phyloP scores from a whole-genome alignment of 345 rosid species.

The Melaleuca alternifolia region DNA sequence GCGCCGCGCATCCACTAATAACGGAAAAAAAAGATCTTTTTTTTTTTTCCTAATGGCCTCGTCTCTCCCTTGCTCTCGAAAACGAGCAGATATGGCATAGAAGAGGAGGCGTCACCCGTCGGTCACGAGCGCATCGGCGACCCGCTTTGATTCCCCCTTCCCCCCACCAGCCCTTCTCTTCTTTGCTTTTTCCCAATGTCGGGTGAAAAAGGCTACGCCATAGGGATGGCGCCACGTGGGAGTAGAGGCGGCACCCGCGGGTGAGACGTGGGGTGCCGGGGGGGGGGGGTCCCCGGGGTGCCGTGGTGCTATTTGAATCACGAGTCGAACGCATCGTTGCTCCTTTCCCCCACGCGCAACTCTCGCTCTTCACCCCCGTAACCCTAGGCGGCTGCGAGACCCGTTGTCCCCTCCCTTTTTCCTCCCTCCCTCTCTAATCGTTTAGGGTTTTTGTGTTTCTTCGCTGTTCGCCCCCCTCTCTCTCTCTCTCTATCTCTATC shows the following conservation, averaged over 20 bases:
- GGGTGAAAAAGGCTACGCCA: neutral
- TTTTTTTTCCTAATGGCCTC: neutral
- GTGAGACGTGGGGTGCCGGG: too few species aligned
- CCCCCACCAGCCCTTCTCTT: too few species aligned
- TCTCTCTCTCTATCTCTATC: neutral
- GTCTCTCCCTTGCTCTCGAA: neutral
- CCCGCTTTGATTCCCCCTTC: neutral
- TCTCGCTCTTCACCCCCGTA: neutral
- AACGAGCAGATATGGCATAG: neutral
- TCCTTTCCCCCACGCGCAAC: neutral
- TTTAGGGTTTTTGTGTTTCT: neutral
- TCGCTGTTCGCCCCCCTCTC: neutral
- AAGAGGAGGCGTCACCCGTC: neutral
- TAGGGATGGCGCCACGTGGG: neutral
- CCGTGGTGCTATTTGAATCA: neutral
- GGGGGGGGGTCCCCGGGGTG: too few species aligned
- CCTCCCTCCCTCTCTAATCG: too few species aligned
- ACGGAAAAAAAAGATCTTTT: neutral
- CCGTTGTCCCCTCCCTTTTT: neutral
- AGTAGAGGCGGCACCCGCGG: neutral
- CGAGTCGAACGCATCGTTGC: neutral
- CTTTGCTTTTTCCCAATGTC: too few species aligned
- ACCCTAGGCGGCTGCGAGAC: slow-evolving; percentile 1
- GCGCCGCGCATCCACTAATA: neutral
- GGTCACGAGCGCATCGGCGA: neutral